Conservation (phyloP, 108 stramenopile species). For the Fistulifera pelliculosa region DNA sequence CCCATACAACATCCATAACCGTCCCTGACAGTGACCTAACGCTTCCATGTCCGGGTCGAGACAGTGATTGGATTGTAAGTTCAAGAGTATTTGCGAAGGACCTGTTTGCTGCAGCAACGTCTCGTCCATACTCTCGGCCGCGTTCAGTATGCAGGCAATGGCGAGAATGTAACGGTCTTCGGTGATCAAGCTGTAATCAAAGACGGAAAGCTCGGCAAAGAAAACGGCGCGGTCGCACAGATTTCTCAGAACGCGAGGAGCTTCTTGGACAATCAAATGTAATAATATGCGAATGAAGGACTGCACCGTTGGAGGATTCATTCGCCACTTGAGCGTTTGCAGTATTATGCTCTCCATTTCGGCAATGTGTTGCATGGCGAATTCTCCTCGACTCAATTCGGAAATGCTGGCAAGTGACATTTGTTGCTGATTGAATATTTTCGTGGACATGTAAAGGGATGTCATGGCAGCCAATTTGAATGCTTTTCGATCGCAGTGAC, state of each 20-base stretch:
- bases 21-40: constrained; percentile 8
- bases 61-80: no score
- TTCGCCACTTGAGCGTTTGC: constrained; percentile 30
- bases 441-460: constrained; percentile 37
- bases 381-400: constrained; percentile 41
- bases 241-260: neutral
- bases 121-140: constrained; percentile 28
- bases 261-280: neutral
- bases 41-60: no score
- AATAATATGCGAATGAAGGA: constrained; percentile 23
- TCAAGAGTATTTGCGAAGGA: no score
- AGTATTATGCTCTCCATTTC: constrained; percentile 46
- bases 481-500: constrained; percentile 34
- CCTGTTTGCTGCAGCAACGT: no score
- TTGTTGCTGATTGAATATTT: constrained; percentile 23
- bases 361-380: constrained; percentile 25
- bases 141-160: constrained; percentile 52
- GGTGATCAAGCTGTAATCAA: constrained; percentile 55
- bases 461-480: constrained; percentile 62
- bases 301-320: constrained; percentile 41
- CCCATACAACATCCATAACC: constrained; percentile 39
- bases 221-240: constrained; percentile 35
- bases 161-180: constrained; percentile 32
- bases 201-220: constrained; percentile 58
- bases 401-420: constrained; percentile 19